Evolutionary conservation across 345 rosid genomes (phyloP), one percentile per base, ranked within the genome.

Genomic region (Euphorbia pulcherrima): DNA sequence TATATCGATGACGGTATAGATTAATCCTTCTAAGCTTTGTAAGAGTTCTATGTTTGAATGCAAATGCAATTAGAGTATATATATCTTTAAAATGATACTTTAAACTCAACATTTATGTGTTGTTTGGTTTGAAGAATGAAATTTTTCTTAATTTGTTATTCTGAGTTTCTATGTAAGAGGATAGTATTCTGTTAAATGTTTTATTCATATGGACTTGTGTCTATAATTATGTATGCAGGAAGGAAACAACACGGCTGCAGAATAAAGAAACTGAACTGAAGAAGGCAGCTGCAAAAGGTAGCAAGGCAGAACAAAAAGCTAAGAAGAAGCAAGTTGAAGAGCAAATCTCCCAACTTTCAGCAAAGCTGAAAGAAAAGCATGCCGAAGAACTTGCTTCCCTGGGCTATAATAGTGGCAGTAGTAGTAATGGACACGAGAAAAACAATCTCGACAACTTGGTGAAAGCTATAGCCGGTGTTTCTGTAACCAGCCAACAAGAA

Each of bases 291-390:
- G 97, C 97, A 5, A 94, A 84, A 78, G 96, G 99, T 59, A 91
- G 88, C 82, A 94, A 94, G 80, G 96, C 97, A 33, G 97, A 94
- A 72, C 99, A 88, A 80, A 94, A 94, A 73, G 88, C 97, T 12
- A 89, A 94, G 88, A 91, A 88, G 90, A 94, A 91, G 87, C 91
- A 84, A 72, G 93, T 89, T 24, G 97, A 89, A 75, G 97, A 94
- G 74, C 93, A 91, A 71, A 72, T 94, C 13, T 79, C 89, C 0
- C 83, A 60, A 68, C 96, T 85, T 28, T 91, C 96, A 23, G 26
- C 86, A 0, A 74, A 88, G 73, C 90, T 94, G 16, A 87, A 85
- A 80, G 87, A 84, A 65, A 92, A 78, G 57, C 99, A 94, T 20
- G 81, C 92, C 11, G 69, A 82, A 76, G 93, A 91, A 71, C 92